Conservation (phyloP, 768 basidiomycete species). For the Tylopilus intermedius region DNA sequence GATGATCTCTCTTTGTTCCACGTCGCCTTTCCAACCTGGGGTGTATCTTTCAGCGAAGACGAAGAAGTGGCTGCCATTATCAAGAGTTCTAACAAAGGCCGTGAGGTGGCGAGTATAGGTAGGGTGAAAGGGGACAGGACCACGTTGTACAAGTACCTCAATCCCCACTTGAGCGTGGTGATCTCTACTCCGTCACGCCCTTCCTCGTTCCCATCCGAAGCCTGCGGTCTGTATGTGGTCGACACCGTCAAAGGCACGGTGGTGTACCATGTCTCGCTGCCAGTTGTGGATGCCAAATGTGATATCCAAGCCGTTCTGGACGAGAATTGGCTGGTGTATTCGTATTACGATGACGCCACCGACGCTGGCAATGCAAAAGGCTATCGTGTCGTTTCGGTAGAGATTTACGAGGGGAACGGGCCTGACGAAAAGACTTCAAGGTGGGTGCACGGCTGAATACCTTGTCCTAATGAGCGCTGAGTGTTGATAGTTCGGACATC, state of each 20-base stretch:
- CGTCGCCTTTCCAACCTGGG: slow-evolving; percentile 64
- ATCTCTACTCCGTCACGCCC: slow-evolving; percentile 42
- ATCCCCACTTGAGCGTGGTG: slow-evolving; percentile 69
- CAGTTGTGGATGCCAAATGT: slow-evolving; percentile 43
- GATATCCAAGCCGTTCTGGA: slow-evolving; percentile 64
- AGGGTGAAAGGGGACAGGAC: slow-evolving; percentile 82
- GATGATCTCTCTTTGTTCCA: slow-evolving; percentile 41
- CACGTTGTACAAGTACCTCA: slow-evolving; percentile 92
- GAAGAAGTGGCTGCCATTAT: slow-evolving; percentile 57
- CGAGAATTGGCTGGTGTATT: slow-evolving; percentile 93
- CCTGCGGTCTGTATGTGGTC: slow-evolving; percentile 70
- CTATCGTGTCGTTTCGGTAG: slow-evolving; percentile 72
- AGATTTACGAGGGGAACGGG: slow-evolving; percentile 77
- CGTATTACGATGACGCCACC: slow-evolving; percentile 66
- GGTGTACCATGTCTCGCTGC: slow-evolving; percentile 61
- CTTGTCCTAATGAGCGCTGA: slow-evolving; percentile 6
- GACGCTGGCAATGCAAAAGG: slow-evolving; percentile 53
- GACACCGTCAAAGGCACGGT: slow-evolving; percentile 75
- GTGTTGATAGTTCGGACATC: slow-evolving; percentile 42
- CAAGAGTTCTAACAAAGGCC: slow-evolving; percentile 35
- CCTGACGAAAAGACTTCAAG: slow-evolving; percentile 68
- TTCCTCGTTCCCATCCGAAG: slow-evolving; percentile 14
- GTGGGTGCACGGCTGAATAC: slow-evolving; percentile 36
- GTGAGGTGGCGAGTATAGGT: slow-evolving; percentile 71
- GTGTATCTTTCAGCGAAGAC: slow-evolving; percentile 46